Evolutionary conservation across 208 protist species (phyloP).

Genomic region (Leishmania lainsoni): DNA sequence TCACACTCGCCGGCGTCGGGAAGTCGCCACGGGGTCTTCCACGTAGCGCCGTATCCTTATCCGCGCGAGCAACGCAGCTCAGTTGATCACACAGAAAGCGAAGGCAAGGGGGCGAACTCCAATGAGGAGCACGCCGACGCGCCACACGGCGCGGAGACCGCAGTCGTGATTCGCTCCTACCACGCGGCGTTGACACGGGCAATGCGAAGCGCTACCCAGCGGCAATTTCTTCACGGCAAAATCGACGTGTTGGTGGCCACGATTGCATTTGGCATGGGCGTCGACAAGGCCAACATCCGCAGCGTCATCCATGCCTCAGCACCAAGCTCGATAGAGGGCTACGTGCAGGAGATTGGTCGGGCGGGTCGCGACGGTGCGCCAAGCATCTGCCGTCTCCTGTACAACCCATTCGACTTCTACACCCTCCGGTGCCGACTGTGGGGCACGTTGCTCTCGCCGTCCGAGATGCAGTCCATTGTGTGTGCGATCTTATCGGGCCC

Average conservation of each 20-base stretch:
- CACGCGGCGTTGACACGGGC: slow-evolving; percentile 68
- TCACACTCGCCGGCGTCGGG: neutral
- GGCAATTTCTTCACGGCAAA: slow-evolving; percentile 82
- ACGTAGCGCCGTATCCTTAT: slow-evolving; percentile 8
- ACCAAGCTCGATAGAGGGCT: slow-evolving; percentile 96
- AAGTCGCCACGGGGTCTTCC: slow-evolving; percentile 5
- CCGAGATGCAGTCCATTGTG: slow-evolving; percentile 65
- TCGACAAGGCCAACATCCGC: slow-evolving; percentile 97
- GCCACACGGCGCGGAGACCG: neutral
- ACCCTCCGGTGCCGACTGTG: slow-evolving; percentile 82
- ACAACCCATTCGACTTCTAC: slow-evolving; percentile 95
- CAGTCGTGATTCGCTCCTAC: slow-evolving; percentile 69
- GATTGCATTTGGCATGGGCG: slow-evolving; percentile 98
- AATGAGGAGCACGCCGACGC: neutral
- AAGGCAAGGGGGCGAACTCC: neutral
- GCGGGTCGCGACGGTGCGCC: slow-evolving; percentile 94
- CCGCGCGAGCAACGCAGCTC: neutral
- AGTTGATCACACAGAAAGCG: neutral
- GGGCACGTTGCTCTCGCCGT: slow-evolving; percentile 53
- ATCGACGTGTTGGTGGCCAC: slow-evolving; percentile 96
- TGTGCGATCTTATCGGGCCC: slow-evolving; percentile 46
- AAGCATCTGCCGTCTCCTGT: slow-evolving; percentile 81
- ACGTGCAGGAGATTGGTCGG: slow-evolving; percentile 97
- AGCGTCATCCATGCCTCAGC: slow-evolving; percentile 96
- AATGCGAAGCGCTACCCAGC: slow-evolving; percentile 69